These are phyloP conservation scores for Agaricus blazei DNA, from an alignment of 768 basidiomycete genomes.

Conservation along the genomic window DNA sequence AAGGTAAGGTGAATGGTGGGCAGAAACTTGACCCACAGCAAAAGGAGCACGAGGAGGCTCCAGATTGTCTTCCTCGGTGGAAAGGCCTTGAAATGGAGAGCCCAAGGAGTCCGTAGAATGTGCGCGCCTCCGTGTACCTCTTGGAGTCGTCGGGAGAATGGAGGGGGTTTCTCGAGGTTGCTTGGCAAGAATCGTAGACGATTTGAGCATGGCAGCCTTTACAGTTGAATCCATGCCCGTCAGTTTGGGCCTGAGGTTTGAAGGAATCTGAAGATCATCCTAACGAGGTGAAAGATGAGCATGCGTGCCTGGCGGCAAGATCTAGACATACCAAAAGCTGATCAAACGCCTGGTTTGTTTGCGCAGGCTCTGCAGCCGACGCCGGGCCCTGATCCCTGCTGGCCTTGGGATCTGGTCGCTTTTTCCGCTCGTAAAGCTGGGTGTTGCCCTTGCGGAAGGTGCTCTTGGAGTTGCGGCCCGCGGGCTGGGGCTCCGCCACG, in stretches of 20 bases:
- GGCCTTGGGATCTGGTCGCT: constrained; percentile 21
- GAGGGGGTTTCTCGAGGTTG: constrained; percentile 25
- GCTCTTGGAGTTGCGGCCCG: constrained; percentile 18
- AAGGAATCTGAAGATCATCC: constrained; percentile 89
- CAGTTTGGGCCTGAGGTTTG: constrained; percentile 71
- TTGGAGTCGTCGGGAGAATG: constrained; percentile 42
- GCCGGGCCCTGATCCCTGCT: constrained; percentile 22
- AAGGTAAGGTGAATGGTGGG: constrained; percentile 34
- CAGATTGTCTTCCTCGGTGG: constrained; percentile 30
- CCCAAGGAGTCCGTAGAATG: constrained; percentile 70
- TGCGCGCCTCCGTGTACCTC: constrained; percentile 54
- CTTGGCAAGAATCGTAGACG: constrained; percentile 60
- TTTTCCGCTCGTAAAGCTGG: constrained; percentile 44
- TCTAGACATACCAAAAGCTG: constrained; percentile 60
- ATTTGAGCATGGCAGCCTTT: constrained; percentile 90
- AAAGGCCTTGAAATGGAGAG: constrained; percentile 43
- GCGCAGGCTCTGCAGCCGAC: constrained; percentile 25
- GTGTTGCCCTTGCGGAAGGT: constrained; percentile 29
- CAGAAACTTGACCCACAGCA: constrained; percentile 31
- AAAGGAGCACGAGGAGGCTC: constrained; percentile 32
- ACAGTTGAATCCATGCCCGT: constrained; percentile 77
- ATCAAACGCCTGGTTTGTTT: constrained; percentile 73
- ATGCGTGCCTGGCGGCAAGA: not conserved
- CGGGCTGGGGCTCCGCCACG: constrained; percentile 15
- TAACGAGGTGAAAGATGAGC: constrained; percentile 22